A percentile compares a stretch with the other conserved stretches of the same genome.
Conservation (phyloP, 768 basidiomycete species). For the Auriscalpium orientale region DNA sequence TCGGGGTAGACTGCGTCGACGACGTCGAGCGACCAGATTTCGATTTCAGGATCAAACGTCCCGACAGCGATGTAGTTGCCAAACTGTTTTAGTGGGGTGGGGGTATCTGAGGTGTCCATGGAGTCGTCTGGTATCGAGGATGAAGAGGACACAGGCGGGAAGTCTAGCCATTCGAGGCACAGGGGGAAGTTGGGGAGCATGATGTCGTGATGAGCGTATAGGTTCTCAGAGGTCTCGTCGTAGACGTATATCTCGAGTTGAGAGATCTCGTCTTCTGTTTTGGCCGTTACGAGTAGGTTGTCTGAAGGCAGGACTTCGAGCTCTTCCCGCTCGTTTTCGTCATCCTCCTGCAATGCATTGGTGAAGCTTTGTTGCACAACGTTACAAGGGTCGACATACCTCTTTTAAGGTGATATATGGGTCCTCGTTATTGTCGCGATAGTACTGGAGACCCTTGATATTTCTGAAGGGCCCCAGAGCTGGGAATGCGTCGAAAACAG, state of each 20-base stretch:
- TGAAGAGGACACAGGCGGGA: constrained; percentile 56
- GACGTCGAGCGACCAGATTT: constrained; percentile 95
- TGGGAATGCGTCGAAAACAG: constrained; percentile 19
- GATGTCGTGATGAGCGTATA: constrained; percentile 95
- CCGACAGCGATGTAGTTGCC: constrained; percentile 96
- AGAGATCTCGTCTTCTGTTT: constrained; percentile 95
- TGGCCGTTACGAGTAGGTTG: constrained; percentile 86
- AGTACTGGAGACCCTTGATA: constrained; percentile 90
- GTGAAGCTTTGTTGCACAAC: neutral
- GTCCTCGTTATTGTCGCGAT: constrained; percentile 87
- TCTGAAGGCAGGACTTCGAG: constrained; percentile 85
- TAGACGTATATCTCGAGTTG: constrained; percentile 95
- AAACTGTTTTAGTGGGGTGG: constrained; percentile 30
- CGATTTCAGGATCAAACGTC: constrained; percentile 94
- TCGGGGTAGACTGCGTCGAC: constrained; percentile 93
- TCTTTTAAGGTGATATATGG: constrained; percentile 96
- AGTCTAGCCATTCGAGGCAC: constrained; percentile 98
- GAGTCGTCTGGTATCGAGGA: constrained; percentile 29
- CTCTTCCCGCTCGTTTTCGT: constrained; percentile 82
- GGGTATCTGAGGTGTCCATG: constrained; percentile 16
- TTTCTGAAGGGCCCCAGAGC: constrained; percentile 83
- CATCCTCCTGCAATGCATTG: constrained; percentile 42
- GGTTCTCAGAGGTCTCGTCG: constrained; percentile 83
- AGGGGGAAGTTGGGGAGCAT: constrained; percentile 97
- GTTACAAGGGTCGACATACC: constrained; percentile 34